Percentiles rank a stretch among this genome's conserved stretches.
These are phyloP conservation scores for Saccharomycopsis hybrid DNA, from an alignment of 1,139 yeast species.

Conservation along the genomic window DNA sequence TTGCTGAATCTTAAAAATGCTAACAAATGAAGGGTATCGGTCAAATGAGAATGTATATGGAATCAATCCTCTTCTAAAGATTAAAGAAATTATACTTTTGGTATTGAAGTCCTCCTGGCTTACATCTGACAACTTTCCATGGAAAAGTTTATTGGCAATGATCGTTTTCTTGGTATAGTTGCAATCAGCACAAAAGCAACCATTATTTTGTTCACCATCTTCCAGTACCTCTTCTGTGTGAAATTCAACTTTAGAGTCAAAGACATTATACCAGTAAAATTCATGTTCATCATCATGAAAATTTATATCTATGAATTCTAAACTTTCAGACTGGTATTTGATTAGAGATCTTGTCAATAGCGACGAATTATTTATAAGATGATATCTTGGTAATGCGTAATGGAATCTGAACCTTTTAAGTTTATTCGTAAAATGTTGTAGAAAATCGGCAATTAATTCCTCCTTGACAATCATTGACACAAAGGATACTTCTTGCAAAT, in stretches of 20 bases:
- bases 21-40: slow-evolving; percentile 15
- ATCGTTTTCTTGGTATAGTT: slow-evolving; percentile 28
- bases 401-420: slow-evolving; percentile 35
- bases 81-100: slow-evolving; percentile 5
- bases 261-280: slow-evolving; percentile 30
- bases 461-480: slow-evolving; percentile 32
- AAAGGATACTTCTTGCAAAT: slow-evolving; percentile 34
- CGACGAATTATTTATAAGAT: slow-evolving; percentile 30
- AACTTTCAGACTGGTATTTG: slow-evolving; percentile 27
- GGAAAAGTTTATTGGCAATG: slow-evolving; percentile 29
- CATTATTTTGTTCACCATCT: slow-evolving; percentile 14
- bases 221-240: slow-evolving; percentile 28
- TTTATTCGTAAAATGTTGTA: slow-evolving; percentile 25
- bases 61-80: slow-evolving; percentile 13
- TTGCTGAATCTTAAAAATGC: slow-evolving; percentile 10
- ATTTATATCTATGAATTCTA: slow-evolving; percentile 33
- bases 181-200: slow-evolving; percentile 30
- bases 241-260: slow-evolving; percentile 27
- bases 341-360: slow-evolving; percentile 29
- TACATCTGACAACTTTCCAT: slow-evolving; percentile 27
- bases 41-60: slow-evolving; percentile 24
- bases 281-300: slow-evolving; percentile 24
- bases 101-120: slow-evolving; percentile 26
- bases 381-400: slow-evolving; percentile 31
- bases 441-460: slow-evolving; percentile 29